phyloP scores from a whole-genome alignment of 2,329 filamentous ascomycete species.

The Rhynchosporium graminicola region DNA sequence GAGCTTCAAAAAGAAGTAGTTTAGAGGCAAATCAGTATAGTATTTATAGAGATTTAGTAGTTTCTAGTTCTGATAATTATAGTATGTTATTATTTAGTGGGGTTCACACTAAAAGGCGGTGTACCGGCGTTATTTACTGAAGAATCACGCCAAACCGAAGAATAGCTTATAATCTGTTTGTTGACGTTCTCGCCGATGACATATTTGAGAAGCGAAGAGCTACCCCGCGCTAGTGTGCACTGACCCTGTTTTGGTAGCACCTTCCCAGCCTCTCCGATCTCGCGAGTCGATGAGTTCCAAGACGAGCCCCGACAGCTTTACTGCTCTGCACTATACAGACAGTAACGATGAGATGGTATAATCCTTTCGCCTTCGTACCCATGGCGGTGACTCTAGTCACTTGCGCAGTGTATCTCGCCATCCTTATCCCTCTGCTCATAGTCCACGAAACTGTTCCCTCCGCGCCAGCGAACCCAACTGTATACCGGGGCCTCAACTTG shows the following conservation, averaged over 20 bases:
- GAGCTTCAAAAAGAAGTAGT: no score
- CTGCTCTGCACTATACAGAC: neutral
- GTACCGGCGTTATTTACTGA: no score
- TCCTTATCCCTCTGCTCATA: slow-evolving; percentile 71
- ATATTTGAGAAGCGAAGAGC: neutral
- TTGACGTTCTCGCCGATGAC: neutral
- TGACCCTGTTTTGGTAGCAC: slow-evolving; percentile 2
- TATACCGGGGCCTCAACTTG: slow-evolving; percentile 70
- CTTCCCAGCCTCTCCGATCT: slow-evolving; percentile 4
- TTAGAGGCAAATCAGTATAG: no score
- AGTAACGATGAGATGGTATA: slow-evolving; percentile 41
- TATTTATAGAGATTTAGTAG: no score
- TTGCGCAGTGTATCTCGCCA: slow-evolving; percentile 72
- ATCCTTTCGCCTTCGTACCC: slow-evolving; percentile 75
- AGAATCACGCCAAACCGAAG: no score
- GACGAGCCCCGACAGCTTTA: slow-evolving; percentile 7
- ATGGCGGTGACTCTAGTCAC: slow-evolving; percentile 81
- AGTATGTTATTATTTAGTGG: no score
- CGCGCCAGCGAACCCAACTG: slow-evolving; percentile 55
- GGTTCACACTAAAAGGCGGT: no score
- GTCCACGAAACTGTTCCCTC: slow-evolving; percentile 76
- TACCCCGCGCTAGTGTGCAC: slow-evolving; percentile 11
- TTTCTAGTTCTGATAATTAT: no score
- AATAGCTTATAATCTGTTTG: neutral
- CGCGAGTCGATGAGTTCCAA: neutral